Percentiles rank a stretch among this genome's conserved stretches.
Conservation (phyloP, 2,329 filamentous ascomycete genomes). For the Fusarium hostae region DNA sequence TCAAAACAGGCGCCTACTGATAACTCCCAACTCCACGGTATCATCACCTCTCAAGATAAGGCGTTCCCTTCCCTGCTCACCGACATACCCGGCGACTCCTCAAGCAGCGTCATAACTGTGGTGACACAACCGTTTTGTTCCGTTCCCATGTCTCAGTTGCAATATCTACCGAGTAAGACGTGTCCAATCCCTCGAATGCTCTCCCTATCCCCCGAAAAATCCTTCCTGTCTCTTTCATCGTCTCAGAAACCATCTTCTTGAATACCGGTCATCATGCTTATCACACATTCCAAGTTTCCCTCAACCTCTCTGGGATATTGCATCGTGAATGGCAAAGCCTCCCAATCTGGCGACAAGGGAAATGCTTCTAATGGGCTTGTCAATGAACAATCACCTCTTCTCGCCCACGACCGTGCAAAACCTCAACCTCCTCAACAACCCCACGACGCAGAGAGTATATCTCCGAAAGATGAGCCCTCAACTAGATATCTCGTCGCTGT, state of each 20-base stretch:
- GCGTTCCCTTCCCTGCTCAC: neutral
- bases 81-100: neutral
- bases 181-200: neutral
- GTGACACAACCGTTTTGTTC: neutral
- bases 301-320: neutral
- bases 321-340: neutral
- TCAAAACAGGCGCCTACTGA: neutral
- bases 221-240: accelerated
- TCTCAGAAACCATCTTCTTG: neutral
- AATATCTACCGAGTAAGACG: neutral
- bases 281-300: neutral
- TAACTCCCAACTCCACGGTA: accelerated
- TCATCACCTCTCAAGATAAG: accelerated
- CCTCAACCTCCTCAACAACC: neutral
- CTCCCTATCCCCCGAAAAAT: accelerated
- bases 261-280: neutral
- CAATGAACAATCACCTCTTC: neutral
- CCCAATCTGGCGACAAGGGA: accelerated
- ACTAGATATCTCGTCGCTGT: neutral
- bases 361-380: neutral
- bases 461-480: neutral
- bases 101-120: neutral
- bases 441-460: neutral
- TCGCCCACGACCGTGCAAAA: neutral
- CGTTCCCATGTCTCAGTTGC: neutral